These are phyloP conservation scores for Metrosideros polymorpha DNA, from an alignment of 441 rosid species.

Conservation along the genomic window DNA sequence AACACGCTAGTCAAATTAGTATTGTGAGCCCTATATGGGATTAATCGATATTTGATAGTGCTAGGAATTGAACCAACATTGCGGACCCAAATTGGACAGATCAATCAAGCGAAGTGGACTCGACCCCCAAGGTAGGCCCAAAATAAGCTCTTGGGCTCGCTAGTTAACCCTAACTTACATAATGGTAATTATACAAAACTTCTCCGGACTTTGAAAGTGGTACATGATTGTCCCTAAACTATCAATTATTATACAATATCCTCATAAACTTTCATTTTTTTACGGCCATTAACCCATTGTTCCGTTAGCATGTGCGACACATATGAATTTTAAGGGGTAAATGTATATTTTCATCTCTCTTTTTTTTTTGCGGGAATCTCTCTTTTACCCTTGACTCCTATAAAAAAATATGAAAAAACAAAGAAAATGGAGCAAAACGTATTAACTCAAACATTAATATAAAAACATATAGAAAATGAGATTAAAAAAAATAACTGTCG, in stretches of 20 bases:
- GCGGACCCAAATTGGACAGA: not conserved
- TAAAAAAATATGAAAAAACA: not conserved
- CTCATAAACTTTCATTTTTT: not conserved
- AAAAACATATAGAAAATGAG: not conserved
- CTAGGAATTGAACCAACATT: not conserved
- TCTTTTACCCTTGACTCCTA: not conserved
- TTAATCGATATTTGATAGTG: not conserved
- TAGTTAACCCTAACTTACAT: not conserved
- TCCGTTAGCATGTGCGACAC: not conserved
- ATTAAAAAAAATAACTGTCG: not conserved
- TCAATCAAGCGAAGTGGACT: not conserved
- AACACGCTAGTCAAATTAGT: not conserved
- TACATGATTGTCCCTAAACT: not conserved
- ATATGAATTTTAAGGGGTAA: not conserved
- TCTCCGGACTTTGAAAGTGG: not conserved
- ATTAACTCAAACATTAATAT: not conserved
- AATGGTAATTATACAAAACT: not conserved
- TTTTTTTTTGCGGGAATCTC: not conserved
- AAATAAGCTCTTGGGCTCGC: not conserved
- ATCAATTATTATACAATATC: not conserved
- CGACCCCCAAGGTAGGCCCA: not conserved
- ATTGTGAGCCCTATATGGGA: not conserved
- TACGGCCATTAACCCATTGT: not conserved
- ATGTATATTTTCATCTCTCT: not conserved
- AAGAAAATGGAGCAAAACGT: not conserved